Percentiles rank a stretch among this genome's conserved stretches.
These are phyloP conservation scores for Hypoxylon sp. DNA, from an alignment of 2,329 filamentous ascomycete genomes.

Conservation along the genomic window DNA sequence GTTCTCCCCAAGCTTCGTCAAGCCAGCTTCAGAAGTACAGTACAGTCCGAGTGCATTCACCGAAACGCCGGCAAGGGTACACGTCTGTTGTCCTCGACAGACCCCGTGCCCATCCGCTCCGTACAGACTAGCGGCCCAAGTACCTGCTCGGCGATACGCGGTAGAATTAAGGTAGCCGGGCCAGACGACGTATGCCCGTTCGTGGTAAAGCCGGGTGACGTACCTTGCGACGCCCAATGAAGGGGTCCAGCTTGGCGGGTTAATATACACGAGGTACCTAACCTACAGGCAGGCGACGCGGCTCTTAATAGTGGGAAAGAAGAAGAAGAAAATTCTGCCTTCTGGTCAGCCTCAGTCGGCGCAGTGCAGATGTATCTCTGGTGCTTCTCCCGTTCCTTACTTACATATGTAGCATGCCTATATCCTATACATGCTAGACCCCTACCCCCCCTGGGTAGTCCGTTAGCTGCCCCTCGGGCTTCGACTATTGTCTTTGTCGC, in stretches of 20 bases:
- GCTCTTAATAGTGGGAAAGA: no score
- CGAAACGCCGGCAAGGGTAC: constrained; percentile 23
- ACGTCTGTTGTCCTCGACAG: background rate
- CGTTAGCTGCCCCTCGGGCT: constrained; percentile 10
- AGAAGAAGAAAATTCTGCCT: constrained; percentile 40
- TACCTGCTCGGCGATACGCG: background rate
- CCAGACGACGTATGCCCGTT: background rate
- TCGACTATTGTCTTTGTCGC: constrained; percentile 20
- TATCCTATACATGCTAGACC: no score
- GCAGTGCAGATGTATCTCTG: constrained; percentile 19
- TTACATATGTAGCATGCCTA: no score
- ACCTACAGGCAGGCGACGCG: no score
- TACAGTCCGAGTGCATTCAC: constrained; percentile 10
- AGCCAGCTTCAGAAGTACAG: constrained; percentile 1
- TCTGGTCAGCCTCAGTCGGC: constrained; percentile 42
- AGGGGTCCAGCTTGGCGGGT: constrained; percentile 7
- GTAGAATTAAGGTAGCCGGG: constrained; percentile 3
- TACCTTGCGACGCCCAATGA: constrained; percentile 20
- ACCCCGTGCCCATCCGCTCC: constrained; percentile 4
- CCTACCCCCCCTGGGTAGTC: no score
- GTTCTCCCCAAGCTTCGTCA: constrained; percentile 1
- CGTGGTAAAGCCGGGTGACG: constrained; percentile 16
- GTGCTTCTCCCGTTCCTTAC: no score
- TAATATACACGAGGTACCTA: constrained; percentile 30
- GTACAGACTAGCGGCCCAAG: background rate